Base-by-base conservation (phyloP, 129 eudicot genomes). In the Kitagawia praeruptora region DNA sequence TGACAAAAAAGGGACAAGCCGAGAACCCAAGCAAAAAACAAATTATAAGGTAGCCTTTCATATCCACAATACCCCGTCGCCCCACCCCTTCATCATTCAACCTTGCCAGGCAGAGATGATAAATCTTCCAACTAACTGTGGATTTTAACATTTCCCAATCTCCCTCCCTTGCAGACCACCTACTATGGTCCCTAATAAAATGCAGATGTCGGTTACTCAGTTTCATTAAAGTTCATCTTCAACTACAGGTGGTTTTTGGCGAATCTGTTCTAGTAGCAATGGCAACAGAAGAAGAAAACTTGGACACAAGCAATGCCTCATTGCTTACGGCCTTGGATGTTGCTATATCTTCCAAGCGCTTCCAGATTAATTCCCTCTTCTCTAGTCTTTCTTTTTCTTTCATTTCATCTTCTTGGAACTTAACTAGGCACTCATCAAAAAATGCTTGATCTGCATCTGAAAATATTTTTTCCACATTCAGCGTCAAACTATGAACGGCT, bases 401-500 rank as follows among this genome's bases (percentile, higher is more conserved):
- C 70, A 72, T 82, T 76, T 89, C 88, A 21, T 83, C 88, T 80
- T 85, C 93, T 80, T 87, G 87, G 80, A 81, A 89, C 83, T 45
- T 85, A 8, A 78, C 49, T 25, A 87, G 79, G 83, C 93, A 87
- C 78, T 85, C 93, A 16, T 89, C 93, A 53, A 87, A 87, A 47
- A 85, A 85, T n/a, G 77, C 47, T 85, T 85, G 93, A 80, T 89
- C 88, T 0, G 86, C 81, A 45, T 89, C 93, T 28, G 86, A 82
- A 77, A 89, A 89, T 66, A 87, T 73, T 79, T 89, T 89, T 67
- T 86, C 84, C 45, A 87, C 93, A 53, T 89, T 89, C 21, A 89
- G 74, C 38, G 91, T 87, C 76, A 87, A 82, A 84, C 91, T 89
- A 80, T 89, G 93, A 81, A 89, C 91, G 23, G 93, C 93, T 75